Evolutionary conservation across 352 stramenopile genomes (phyloP).

Genomic region (Globisporangium iwayamae): DNA sequence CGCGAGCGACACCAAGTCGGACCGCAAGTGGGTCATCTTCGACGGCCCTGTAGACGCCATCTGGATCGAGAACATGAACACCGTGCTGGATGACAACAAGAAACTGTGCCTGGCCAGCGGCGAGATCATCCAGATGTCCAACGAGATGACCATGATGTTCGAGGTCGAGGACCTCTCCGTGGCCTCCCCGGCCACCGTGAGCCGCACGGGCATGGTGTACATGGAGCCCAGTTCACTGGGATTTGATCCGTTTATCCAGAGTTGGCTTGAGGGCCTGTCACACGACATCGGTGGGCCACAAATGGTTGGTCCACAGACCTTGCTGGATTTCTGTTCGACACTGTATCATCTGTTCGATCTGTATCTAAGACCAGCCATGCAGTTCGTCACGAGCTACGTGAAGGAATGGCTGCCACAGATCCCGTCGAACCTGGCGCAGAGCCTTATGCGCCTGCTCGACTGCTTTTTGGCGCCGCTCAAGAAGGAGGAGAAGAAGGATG

Average conservation of each 20-base stretch:
- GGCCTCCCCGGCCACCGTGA: constrained; percentile 92
- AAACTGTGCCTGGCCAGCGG: constrained; percentile 93
- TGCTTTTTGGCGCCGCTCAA: constrained; percentile 87
- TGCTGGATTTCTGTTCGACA: constrained; percentile 46
- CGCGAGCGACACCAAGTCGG: constrained; percentile 79
- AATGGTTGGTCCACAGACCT: constrained; percentile 32
- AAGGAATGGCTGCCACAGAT: constrained; percentile 91
- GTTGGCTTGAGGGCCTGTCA: constrained; percentile 80
- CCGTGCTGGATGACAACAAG: constrained; percentile 95
- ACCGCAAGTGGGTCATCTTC: constrained; percentile 95
- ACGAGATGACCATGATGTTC: constrained; percentile 97
- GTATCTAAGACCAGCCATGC: constrained; percentile 77
- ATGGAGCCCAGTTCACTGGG: constrained; percentile 93
- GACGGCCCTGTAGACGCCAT: constrained; percentile 94
- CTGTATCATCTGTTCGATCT: constrained; percentile 85
- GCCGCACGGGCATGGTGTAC: constrained; percentile 94
- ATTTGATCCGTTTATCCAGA: constrained; percentile 87
- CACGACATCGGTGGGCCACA: constrained; percentile 47
- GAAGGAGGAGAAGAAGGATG: constrained; percentile 83
- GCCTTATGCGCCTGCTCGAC: constrained; percentile 89
- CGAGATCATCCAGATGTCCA: constrained; percentile 94
- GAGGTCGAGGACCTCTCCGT: constrained; percentile 94
- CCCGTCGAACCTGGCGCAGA: constrained; percentile 88
- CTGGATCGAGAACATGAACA: constrained; percentile 99
- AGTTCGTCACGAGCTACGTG: constrained; percentile 85